Evolutionary conservation across 768 basidiomycete genomes (phyloP).

Genomic region (Suillus decipiens): DNA sequence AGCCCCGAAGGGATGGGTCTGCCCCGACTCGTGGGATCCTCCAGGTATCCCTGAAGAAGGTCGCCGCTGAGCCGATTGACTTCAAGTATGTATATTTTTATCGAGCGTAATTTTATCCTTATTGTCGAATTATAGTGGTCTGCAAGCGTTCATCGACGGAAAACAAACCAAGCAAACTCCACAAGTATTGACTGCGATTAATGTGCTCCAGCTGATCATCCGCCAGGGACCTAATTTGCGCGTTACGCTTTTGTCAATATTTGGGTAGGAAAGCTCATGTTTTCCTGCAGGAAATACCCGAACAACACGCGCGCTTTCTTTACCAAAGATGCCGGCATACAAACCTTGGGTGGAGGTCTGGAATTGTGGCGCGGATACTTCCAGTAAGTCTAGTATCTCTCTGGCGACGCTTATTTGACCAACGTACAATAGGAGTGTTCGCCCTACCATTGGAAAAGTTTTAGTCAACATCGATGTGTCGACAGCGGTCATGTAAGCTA

Average conservation of each 20-base stretch:
- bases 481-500: slow-evolving; percentile 44
- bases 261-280: background rate
- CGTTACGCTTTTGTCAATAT: slow-evolving; percentile 17
- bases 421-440: slow-evolving; percentile 41
- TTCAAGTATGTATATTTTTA: slow-evolving; percentile 33
- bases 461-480: slow-evolving; percentile 50
- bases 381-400: slow-evolving; percentile 39
- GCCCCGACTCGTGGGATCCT: slow-evolving; percentile 30
- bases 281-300: slow-evolving; percentile 38
- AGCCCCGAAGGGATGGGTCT: slow-evolving; percentile 11
- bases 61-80: slow-evolving; percentile 37
- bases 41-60: slow-evolving; percentile 37
- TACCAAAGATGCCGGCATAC: slow-evolving; percentile 31
- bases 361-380: slow-evolving; percentile 52
- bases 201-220: slow-evolving; percentile 50
- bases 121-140: slow-evolving; percentile 20
- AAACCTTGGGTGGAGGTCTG: slow-evolving; percentile 32
- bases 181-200: slow-evolving; percentile 40
- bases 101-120: background rate
- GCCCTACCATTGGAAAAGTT: slow-evolving; percentile 42
- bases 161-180: slow-evolving; percentile 23
- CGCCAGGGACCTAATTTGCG: slow-evolving; percentile 50
- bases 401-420: background rate
- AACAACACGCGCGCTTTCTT: slow-evolving; percentile 52
- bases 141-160: slow-evolving; percentile 28